These are phyloP conservation scores for Periglandula ipomoeae DNA, from an alignment of 2,329 filamentous ascomycete genomes.

Conservation along the genomic window DNA sequence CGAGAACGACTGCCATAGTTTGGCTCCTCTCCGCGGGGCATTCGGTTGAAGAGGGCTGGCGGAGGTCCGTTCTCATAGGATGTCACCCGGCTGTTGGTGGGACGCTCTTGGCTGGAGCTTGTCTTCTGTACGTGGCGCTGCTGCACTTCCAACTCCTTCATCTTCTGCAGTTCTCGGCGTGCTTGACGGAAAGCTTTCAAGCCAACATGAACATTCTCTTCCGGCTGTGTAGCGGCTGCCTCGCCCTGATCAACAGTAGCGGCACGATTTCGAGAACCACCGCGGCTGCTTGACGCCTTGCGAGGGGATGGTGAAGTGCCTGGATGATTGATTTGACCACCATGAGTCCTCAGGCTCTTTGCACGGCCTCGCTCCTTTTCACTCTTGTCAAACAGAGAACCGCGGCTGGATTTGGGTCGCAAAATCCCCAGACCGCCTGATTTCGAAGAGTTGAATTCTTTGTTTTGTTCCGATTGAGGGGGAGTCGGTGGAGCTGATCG, in stretches of 20 bases:
- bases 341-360: constrained; percentile 54
- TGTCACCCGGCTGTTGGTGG: constrained; percentile 24
- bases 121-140: constrained; percentile 25
- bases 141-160: constrained; percentile 43
- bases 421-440: constrained; percentile 55
- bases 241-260: not conserved
- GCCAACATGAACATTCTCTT: constrained; percentile 38
- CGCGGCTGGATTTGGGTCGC: constrained; percentile 56
- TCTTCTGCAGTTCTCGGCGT: constrained; percentile 44
- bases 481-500: constrained; percentile 15
- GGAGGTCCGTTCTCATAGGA: constrained; percentile 36
- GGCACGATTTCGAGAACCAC: not conserved
- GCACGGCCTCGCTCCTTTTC: constrained; percentile 30
- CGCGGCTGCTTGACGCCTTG: constrained; percentile 20
- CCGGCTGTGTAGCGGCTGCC: constrained; percentile 20
- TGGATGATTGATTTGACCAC: constrained; percentile 37
- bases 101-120: constrained; percentile 13
- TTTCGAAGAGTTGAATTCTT: constrained; percentile 24
- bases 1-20: constrained; percentile 19
- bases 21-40: constrained; percentile 32
- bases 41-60: constrained; percentile 35
- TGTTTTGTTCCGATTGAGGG: constrained; percentile 26
- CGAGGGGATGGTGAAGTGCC: constrained; percentile 30
- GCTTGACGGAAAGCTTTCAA: constrained; percentile 49
- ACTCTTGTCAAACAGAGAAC: constrained; percentile 48